Percentiles rank a stretch among this genome's conserved stretches.
These are phyloP conservation scores for Aspergillus pseudonomiae DNA, from an alignment of 2,329 filamentous ascomycete genomes.

Conservation along the genomic window DNA sequence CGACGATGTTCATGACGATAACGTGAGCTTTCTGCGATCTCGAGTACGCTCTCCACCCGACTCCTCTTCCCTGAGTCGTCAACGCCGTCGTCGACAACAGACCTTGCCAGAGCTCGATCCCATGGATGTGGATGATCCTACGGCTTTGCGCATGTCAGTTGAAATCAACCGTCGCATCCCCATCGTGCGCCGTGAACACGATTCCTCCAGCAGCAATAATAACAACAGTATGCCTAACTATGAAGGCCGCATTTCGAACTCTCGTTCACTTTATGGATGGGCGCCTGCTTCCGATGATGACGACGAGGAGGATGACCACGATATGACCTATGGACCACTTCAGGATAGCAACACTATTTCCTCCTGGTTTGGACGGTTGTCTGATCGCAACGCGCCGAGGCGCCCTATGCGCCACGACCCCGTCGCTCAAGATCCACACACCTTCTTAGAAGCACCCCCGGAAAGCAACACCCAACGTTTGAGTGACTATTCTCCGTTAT, in stretches of 20 bases:
- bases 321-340: slow-evolving; percentile 33
- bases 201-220: slow-evolving; percentile 44
- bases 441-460: slow-evolving; percentile 23
- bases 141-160: slow-evolving; percentile 30
- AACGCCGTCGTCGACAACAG: slow-evolving; percentile 36
- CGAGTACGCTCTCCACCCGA: slow-evolving; percentile 33
- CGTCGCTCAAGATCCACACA: slow-evolving; percentile 21
- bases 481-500: slow-evolving; percentile 19
- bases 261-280: slow-evolving; percentile 64
- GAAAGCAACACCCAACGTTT: slow-evolving; percentile 27
- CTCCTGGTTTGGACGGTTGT: slow-evolving; percentile 31
- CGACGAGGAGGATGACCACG: slow-evolving; percentile 24
- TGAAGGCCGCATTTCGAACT: slow-evolving; percentile 56
- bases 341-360: slow-evolving; percentile 30
- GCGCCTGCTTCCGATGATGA: slow-evolving; percentile 52
- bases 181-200: slow-evolving; percentile 40
- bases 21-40: slow-evolving; percentile 55
- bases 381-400: slow-evolving; percentile 29
- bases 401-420: slow-evolving; percentile 31
- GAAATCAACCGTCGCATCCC: slow-evolving; percentile 49
- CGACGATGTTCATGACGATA: slow-evolving; percentile 52
- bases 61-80: slow-evolving; percentile 32
- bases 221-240: slow-evolving; percentile 53
- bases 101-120: slow-evolving; percentile 32
- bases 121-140: slow-evolving; percentile 41